Base-by-base conservation (phyloP, 2,329 filamentous ascomycete species). In the Scolecobasidium constrictum region DNA sequence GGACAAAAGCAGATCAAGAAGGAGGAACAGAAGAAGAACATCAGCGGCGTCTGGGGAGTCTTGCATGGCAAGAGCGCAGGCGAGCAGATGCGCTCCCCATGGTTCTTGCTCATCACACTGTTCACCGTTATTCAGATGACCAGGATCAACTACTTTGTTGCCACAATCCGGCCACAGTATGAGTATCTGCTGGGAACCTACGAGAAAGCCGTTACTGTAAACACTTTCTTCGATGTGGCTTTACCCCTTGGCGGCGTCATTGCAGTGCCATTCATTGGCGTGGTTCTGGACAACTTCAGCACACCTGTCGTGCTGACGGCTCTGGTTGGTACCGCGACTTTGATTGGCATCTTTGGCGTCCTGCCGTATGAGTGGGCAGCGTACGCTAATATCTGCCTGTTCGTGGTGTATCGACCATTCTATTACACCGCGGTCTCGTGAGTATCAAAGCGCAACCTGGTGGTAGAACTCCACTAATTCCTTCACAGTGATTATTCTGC, bases 341-440 rank as follows among this genome's bases (percentile, higher is more conserved):
- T 71, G 1, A 92, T 94, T 45, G 87, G 87, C 13, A 56, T 85
- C 3, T 65, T 94, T 1, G 86, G 86, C 13, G 69, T 87, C 38
- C 70, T 94, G 4, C 81, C 83, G 0, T 69, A 77, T 49, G 64
- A 73, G 18, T 81, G 78, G 73, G 78, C 80, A 0, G 85, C 81
- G 0, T 93, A 94, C 52, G 68, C 71, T 12, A 88, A 88, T 51
- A 69, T 94, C 42, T 65, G 71, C 36, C 72, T 94, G 7, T 94
- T 94, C 55, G 84, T 92, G 9, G 61, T 94, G 17, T 88, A 92
- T 55, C 77, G 87, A 0, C 87, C 88, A 0, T 78, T 94, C 21
- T 95, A 94, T 63, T 94, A 94, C 65, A 93, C 86, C 0, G 78
- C 86, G 5, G 84, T 94, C 45, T 90, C 82, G 46, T 71, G 64